Base-by-base conservation (phyloP, 1,139 yeast genomes). In the Magnusiomyces sp. region DNA sequence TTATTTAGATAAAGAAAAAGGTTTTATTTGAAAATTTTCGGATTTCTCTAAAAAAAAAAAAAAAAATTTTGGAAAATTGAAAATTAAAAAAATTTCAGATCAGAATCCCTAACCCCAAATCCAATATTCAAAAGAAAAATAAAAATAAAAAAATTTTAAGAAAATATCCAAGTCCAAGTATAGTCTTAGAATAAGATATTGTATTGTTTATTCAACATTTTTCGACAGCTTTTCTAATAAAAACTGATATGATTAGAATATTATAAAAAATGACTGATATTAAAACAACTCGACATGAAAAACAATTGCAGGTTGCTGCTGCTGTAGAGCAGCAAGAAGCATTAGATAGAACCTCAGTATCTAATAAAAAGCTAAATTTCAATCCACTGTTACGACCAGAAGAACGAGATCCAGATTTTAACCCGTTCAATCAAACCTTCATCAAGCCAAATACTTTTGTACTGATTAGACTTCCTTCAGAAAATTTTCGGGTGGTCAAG, bases 401-500 rank as follows among this genome's bases (percentile, higher is more conserved):
- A 43, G 44, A 40, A 32, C 38, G 34, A 29, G 43, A n/a, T 32
- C 39, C 50, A 2, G 40, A 14, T 9, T 37, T 42, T 17, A 43
- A 45, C 23, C 53, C 47, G 32, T 52, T 50, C 31, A 47, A 42
- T 27, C 51, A 51, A 4, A 10, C 50, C 1, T 45, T 37, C 27
- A 77, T 78, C 31, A 59, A 65, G 32, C 71, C 74, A 20, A 68
- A 75, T 54, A 79, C 79, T 55, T 76, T 78, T 73, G 87, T 82
- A 0, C 70, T 90, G 59, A 68, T 92, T 40, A 74, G 82, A 48
- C 71, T 89, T 51, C 97, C 97, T 1, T 87, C 96, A 1, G 86
- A 81, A 49, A 85, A 86, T 50, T 66, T 81, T 60, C 84, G 85
- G 62, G 74, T 89, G 37, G 80, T 84, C 19, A 80, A 82, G 58